A percentile compares a stretch with the other conserved stretches of the same genome.
Evolutionary conservation across 2,329 filamentous ascomycete species (phyloP).

Genomic region (Clonostachys rosea): DNA sequence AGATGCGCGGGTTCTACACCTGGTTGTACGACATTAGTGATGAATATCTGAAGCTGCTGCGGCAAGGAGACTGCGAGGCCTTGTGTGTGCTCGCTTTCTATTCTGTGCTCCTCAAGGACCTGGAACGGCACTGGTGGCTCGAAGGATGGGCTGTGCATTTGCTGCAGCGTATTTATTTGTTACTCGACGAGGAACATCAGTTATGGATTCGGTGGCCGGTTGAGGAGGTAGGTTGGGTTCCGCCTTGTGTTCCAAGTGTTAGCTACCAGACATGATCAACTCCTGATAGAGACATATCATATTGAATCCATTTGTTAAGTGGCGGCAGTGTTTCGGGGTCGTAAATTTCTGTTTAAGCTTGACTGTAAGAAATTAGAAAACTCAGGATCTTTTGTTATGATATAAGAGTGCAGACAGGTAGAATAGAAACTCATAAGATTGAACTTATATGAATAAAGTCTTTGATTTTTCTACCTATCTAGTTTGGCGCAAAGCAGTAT

Average conservation of each 20-base stretch:
- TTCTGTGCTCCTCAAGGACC: slow-evolving; percentile 2
- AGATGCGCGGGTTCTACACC: slow-evolving; percentile 3
- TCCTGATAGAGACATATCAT: too few species aligned
- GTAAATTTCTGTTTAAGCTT: too few species aligned
- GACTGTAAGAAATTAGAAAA: too few species aligned
- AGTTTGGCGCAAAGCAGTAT: too few species aligned
- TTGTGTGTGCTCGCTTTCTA: slow-evolving; percentile 6
- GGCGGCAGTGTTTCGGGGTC: too few species aligned
- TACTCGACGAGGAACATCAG: slow-evolving; percentile 4
- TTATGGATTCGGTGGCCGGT: slow-evolving; percentile 6
- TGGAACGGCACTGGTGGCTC: slow-evolving; percentile 6
- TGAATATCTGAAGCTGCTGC: slow-evolving; percentile 3
- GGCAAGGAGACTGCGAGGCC: slow-evolving; percentile 1
- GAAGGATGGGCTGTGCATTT: slow-evolving; percentile 6
- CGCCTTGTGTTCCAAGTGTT: neutral
- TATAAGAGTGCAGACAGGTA: too few species aligned
- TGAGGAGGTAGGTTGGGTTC: slow-evolving; percentile 4
- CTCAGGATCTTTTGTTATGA: too few species aligned
- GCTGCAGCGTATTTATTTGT: slow-evolving; percentile 3
- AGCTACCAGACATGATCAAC: too few species aligned
- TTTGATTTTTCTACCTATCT: too few species aligned
- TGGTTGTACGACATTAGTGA: slow-evolving; percentile 5
- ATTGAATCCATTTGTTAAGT: too few species aligned
- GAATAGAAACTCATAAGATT: too few species aligned
- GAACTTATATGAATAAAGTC: too few species aligned